Conservation (phyloP, 257 asterid species). For the Catharanthus roseus region DNA sequence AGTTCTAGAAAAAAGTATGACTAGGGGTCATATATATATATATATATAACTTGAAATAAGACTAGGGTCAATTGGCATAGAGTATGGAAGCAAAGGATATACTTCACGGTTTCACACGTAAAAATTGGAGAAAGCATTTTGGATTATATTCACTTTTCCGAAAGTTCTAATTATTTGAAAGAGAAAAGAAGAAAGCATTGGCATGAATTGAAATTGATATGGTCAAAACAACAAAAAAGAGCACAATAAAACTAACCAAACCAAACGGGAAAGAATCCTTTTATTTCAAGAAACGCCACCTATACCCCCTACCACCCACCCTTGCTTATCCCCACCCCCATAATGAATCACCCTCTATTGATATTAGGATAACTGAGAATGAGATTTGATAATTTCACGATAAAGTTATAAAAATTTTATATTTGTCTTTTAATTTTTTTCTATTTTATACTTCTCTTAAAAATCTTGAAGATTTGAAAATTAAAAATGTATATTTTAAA, state of each 20-base stretch:
- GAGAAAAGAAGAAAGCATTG: conserved; percentile 13
- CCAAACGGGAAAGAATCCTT: conserved; percentile 36
- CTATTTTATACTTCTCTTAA: too few relatives aligned
- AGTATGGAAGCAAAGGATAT: conserved; percentile 23
- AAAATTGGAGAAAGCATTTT: conserved; percentile 14
- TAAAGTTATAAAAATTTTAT: too few relatives aligned
- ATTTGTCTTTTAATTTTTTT: too few relatives aligned
- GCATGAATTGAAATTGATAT: conserved; percentile 13
- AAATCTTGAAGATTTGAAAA: too few relatives aligned
- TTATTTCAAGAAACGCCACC: conserved; percentile 43
- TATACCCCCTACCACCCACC: conserved; percentile 3
- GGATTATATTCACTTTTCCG: conserved; percentile 34
- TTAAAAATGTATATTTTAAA: too few relatives aligned
- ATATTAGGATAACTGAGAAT: not conserved
- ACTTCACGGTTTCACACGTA: conserved; percentile 13
- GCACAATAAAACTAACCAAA: conserved; percentile 15
- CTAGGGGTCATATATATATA: too few relatives aligned
- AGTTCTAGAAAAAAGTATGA: not conserved
- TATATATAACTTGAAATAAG: too few relatives aligned
- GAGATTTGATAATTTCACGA: too few relatives aligned
- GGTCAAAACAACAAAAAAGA: conserved; percentile 29
- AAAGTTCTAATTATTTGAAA: conserved; percentile 21
- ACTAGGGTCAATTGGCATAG: not conserved
- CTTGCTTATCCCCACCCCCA: not conserved
- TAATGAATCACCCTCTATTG: not conserved